Conservation (phyloP, 2,329 filamentous ascomycete genomes). For the Fusarium pseudograminearum region DNA sequence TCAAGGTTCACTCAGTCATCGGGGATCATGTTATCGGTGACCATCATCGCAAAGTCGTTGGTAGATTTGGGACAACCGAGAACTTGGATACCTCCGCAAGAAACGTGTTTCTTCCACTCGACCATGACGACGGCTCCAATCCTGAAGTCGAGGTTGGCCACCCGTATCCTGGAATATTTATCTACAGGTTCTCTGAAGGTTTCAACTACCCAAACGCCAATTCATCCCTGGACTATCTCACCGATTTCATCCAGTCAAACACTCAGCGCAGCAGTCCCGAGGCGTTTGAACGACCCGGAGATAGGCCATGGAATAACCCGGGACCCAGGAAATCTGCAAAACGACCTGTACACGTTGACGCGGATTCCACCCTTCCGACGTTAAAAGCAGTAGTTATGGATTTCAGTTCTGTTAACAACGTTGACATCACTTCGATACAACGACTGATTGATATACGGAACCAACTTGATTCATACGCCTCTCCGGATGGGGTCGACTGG, state of each 20-base stretch:
- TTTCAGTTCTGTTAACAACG: conserved; percentile 92
- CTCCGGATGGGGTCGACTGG: conserved; percentile 89
- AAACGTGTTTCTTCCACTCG: conserved; percentile 87
- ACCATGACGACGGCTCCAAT: conserved; percentile 91
- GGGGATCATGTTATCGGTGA: conserved; percentile 78
- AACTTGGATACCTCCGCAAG: conserved; percentile 66
- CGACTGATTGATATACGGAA: conserved; percentile 94
- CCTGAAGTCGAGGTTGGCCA: conserved; percentile 81
- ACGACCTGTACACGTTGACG: conserved; percentile 45
- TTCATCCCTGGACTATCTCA: conserved; percentile 85
- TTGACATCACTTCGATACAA: conserved; percentile 93
- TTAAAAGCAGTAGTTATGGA: conserved; percentile 94
- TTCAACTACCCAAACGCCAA: conserved; percentile 97
- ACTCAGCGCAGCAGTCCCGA: conserved; percentile 82
- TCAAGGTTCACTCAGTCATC: conserved; percentile 79
- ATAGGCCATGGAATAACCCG: conserved; percentile 95
- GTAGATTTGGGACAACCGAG: conserved; percentile 70
- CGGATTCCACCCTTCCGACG: conserved; percentile 68
- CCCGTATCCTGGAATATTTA: conserved; percentile 93
- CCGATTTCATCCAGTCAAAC: conserved; percentile 73
- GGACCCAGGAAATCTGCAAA: conserved; percentile 69
- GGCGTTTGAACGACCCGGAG: conserved; percentile 73
- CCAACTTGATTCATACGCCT: conserved; percentile 86
- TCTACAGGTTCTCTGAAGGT: conserved; percentile 93
- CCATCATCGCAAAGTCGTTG: conserved; percentile 60